Conservation (phyloP, 208 protist species). For the Trypanosoma congolense region DNA sequence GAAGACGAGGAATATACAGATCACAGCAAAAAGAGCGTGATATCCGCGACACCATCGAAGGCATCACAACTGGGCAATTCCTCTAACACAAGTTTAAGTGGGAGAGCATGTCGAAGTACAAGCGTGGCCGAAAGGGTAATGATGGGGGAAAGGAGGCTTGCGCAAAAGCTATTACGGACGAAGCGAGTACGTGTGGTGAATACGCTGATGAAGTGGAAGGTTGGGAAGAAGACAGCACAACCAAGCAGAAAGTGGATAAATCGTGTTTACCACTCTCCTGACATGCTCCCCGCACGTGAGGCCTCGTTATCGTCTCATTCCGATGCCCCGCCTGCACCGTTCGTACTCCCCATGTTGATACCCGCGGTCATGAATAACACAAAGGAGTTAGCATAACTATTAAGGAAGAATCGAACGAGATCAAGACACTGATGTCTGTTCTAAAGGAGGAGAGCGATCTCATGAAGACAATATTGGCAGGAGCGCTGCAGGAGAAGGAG, state of each 20-base stretch:
- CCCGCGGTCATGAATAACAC: not conserved
- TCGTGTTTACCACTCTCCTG: not conserved
- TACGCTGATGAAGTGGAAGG: slow-evolving; percentile 72
- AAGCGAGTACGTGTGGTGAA: slow-evolving; percentile 64
- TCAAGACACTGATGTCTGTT: not conserved
- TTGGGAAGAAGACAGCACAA: slow-evolving; percentile 4
- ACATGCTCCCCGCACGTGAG: not conserved
- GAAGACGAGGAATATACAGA: not conserved
- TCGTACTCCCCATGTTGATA: not conserved
- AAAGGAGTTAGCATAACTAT: not conserved
- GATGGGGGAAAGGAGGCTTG: slow-evolving; percentile 12
- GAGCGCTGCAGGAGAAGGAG: slow-evolving; percentile 43
- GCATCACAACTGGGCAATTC: no score
- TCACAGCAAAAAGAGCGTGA: no score
- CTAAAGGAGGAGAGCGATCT: slow-evolving; percentile 31
- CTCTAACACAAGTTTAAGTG: no score
- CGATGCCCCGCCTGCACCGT: not conserved
- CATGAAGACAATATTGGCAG: slow-evolving; percentile 32
- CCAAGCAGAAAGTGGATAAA: not conserved
- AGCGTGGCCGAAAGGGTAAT: no score
- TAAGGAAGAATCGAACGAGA: not conserved
- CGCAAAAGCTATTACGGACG: slow-evolving; percentile 42
- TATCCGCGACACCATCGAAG: no score
- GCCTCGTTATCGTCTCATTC: not conserved
- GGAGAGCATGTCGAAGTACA: no score